phyloP scores from a whole-genome alignment of 139 green algal species.

The Gonium pectorale region DNA sequence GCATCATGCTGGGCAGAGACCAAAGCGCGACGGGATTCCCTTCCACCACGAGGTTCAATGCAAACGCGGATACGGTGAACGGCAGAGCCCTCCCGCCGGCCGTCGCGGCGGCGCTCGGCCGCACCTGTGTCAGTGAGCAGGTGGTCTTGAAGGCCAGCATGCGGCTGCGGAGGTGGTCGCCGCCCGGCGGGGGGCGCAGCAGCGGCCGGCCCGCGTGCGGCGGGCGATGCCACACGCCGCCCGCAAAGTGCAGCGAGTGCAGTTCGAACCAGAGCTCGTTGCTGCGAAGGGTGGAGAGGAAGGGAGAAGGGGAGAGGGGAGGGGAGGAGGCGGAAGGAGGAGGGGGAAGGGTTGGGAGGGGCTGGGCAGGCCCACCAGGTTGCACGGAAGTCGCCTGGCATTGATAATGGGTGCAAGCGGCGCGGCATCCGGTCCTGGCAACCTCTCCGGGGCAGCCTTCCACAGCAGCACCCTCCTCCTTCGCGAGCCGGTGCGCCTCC shows the following conservation, averaged over 20 bases:
- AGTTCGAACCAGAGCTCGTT: conserved; percentile 36
- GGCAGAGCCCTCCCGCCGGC: too few relatives aligned
- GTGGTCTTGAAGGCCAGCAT: conserved; percentile 38
- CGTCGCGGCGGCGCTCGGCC: not conserved
- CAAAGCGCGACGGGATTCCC: too few relatives aligned
- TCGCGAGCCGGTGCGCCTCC: too few relatives aligned
- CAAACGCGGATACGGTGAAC: too few relatives aligned
- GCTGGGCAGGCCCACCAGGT: too few relatives aligned
- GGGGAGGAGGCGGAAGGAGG: not conserved
- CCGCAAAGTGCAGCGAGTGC: not conserved
- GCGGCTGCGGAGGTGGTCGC: not conserved
- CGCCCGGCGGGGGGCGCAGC: conserved; percentile 20
- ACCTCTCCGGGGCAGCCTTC: too few relatives aligned
- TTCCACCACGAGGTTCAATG: too few relatives aligned
- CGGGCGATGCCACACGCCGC: not conserved
- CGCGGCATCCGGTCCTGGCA: too few relatives aligned
- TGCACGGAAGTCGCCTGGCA: too few relatives aligned
- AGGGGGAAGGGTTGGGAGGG: not conserved
- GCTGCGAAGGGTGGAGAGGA: not conserved
- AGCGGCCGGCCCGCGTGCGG: conserved; percentile 1
- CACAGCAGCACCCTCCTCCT: too few relatives aligned
- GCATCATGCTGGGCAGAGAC: too few relatives aligned
- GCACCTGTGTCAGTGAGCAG: conserved; percentile 16
- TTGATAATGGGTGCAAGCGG: too few relatives aligned
- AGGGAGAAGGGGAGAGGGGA: not conserved